A percentile compares a stretch with the other conserved stretches of the same genome.
Evolutionary conservation across 179 eudicot genomes (phyloP).

Genomic region (Sideroxylon spinosum): DNA sequence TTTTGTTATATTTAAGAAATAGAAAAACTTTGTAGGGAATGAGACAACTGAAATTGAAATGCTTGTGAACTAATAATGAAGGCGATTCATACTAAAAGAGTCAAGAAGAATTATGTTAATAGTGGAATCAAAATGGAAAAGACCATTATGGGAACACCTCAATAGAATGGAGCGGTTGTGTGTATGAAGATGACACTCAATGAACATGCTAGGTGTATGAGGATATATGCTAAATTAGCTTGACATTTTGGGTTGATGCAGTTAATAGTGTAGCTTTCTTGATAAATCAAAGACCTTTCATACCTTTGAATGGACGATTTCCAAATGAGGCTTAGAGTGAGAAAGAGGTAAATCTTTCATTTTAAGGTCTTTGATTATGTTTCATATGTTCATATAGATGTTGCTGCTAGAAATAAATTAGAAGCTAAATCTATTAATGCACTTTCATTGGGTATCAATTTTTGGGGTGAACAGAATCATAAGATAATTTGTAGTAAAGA

Average conservation of each 20-base stretch:
- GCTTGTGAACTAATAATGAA: no score
- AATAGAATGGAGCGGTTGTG: neutral
- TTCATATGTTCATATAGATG: neutral
- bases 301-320: neutral
- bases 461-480: no score
- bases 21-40: no score
- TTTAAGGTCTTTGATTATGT: neutral
- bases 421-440: no score
- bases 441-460: no score
- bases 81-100: no score
- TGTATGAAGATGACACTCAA: constrained; percentile 8
- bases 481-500: no score
- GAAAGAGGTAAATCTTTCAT: neutral
- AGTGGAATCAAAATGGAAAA: no score
- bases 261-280: neutral
- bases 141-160: neutral
- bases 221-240: no score
- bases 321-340: neutral
- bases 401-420: neutral
- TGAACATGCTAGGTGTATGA: neutral
- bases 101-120: no score
- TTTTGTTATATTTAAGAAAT: no score
- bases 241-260: neutral
- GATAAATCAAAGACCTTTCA: constrained; percentile 1
- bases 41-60: no score